Base-by-base conservation (phyloP, 1,284 basidiomycete species). In the Moesziomyces sp. region DNA sequence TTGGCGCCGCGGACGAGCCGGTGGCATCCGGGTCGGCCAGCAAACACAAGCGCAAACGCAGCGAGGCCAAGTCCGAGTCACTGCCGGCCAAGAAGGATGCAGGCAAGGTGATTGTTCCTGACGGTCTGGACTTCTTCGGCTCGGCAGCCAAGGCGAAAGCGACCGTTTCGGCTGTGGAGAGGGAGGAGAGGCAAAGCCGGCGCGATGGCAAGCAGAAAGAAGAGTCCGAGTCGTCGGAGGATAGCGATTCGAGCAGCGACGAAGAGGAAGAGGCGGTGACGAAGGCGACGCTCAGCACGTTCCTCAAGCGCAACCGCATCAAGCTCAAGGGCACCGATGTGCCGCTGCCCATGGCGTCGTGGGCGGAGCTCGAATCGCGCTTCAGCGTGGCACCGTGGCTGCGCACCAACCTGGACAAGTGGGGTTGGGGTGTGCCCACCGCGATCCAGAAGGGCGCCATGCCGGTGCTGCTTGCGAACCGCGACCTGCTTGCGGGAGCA, bases 71-170 rank as follows among this genome's bases (percentile, higher is more conserved):
- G 3, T 6, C 48, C 0, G 16, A 9, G 1, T 24, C 44, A 21
- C 19, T 24, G 23, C 35, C n/a, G 5, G 14, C 16, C n/a, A 46
- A 51, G 45, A 26, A 48, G 2, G 26, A 28, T 18, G 74, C 57
- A 9, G 46, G 58, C 5, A 70, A 62, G 21, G 67, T 77, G 24
- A 52, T 62, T 21, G 62, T 82, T 1, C 81, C 81, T 9, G 65
- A 74, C 19, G 58, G 66, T 16, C 65, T 83, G 28, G 81, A 72
- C 71, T 59, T 76, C 74, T 68, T 83, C 46, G 78, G 75, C 0
- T 74, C 67, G 3, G 76, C 66, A 10, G 68, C 24, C 62, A 52
- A 79, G 84, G 78, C 43, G 91, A 91, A 77, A 83, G 60, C 44
- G 13, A 52, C 69, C 78, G 84, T 42, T 85, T 85, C 67, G 53